These are phyloP conservation scores for Xerocomus minutiporus DNA, from an alignment of 1,284 basidiomycete species.

Conservation along the genomic window DNA sequence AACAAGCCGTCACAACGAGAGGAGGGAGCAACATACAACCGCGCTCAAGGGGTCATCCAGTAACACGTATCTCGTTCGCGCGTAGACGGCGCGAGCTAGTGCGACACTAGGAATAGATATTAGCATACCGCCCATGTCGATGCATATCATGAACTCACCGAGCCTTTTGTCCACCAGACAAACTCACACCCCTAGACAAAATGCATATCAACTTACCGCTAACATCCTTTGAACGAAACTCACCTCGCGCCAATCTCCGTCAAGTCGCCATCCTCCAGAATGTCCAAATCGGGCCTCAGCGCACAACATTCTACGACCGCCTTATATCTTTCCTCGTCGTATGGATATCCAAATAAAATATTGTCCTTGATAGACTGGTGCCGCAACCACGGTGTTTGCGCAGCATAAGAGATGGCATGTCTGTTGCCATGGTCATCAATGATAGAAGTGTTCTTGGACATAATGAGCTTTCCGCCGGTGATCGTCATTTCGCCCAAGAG, in stretches of 20 bases:
- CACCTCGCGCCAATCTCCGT: too few species aligned
- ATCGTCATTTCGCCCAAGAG: conserved; percentile 34
- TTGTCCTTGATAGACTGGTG: conserved; percentile 43
- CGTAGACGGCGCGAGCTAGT: conserved; percentile 53
- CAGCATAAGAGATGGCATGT: conserved; percentile 54
- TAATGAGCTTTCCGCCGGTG: conserved; percentile 29
- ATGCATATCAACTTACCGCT: conserved; percentile 1
- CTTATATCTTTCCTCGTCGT: conserved; percentile 40
- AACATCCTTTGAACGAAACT: not conserved
- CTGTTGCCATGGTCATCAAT: conserved; percentile 40
- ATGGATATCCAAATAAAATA: conserved; percentile 44
- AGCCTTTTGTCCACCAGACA: conserved; percentile 23
- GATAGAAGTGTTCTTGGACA: conserved; percentile 40
- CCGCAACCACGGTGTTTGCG: conserved; percentile 60
- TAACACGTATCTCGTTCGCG: conserved; percentile 47
- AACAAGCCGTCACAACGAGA: not conserved
- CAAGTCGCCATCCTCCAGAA: too few species aligned
- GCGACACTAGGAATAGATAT: conserved; percentile 40
- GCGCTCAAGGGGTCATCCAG: conserved; percentile 60
- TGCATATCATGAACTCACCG: conserved; percentile 27
- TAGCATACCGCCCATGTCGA: not conserved
- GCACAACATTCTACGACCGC: conserved; percentile 46
- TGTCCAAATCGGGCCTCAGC: too few species aligned
- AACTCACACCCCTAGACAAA: conserved; percentile 39
- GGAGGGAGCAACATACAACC: conserved; percentile 34